These are phyloP conservation scores for Fraxinus ornus DNA, from an alignment of 305 asterid genomes.

Conservation along the genomic window DNA sequence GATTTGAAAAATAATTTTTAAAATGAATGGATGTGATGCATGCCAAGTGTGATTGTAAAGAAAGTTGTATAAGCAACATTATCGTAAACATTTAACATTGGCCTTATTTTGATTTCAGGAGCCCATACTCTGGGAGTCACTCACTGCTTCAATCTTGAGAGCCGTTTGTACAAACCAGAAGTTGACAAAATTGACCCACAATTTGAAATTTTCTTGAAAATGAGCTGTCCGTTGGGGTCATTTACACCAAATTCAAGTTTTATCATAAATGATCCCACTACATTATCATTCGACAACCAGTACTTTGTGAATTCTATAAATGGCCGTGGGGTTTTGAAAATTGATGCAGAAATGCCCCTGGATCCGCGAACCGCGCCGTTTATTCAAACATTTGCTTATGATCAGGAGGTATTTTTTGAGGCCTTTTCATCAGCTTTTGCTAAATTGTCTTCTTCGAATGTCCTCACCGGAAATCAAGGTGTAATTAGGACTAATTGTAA, in stretches of 20 bases:
- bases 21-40: too few species aligned
- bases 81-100: not conserved
- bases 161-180: conserved; percentile 24
- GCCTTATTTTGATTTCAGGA: conserved; percentile 21
- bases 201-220: conserved; percentile 14
- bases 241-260: conserved; percentile 14
- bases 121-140: conserved; percentile 41
- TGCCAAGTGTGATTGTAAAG: too few species aligned
- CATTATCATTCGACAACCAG: conserved; percentile 35
- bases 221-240: conserved; percentile 27
- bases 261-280: conserved; percentile 33
- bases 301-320: conserved; percentile 27
- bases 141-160: conserved; percentile 30
- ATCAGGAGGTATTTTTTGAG: conserved; percentile 28
- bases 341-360: conserved; percentile 35
- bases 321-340: conserved; percentile 32
- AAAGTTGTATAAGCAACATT: too few species aligned
- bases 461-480: conserved; percentile 40
- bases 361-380: conserved; percentile 33
- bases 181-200: not conserved
- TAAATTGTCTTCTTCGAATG: conserved; percentile 32
- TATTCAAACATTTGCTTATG: conserved; percentile 31
- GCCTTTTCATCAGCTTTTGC: conserved; percentile 45
- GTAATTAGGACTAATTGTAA: conserved; percentile 32
- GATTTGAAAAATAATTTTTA: too few species aligned